These are phyloP conservation scores for Bimuria novae-zelandiae DNA, from an alignment of 2,329 filamentous ascomycete species.

Conservation along the genomic window DNA sequence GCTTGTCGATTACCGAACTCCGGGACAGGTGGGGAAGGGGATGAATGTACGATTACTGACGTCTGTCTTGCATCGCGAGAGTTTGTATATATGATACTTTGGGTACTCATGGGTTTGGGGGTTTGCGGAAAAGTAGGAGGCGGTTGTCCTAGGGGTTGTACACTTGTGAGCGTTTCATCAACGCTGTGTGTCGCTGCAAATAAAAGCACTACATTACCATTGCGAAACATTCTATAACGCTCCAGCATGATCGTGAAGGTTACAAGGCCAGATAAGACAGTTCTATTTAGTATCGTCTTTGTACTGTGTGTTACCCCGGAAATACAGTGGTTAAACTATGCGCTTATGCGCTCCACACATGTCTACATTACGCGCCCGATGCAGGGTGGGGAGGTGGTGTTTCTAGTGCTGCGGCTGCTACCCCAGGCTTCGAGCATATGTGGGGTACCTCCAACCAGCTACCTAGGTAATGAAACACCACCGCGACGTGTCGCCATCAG, in stretches of 20 bases:
- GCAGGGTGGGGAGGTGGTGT: too few relatives aligned
- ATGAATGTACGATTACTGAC: constrained; percentile 14
- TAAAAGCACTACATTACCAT: not conserved
- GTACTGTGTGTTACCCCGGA: too few relatives aligned
- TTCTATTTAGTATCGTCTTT: too few relatives aligned
- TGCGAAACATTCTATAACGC: too few relatives aligned
- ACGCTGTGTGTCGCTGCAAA: too few relatives aligned
- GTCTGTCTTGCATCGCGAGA: constrained; percentile 5
- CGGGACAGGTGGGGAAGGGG: constrained; percentile 33
- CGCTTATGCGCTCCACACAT: constrained; percentile 5
- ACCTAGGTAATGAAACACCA: too few relatives aligned
- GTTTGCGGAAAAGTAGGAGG: not conserved
- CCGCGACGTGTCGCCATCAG: too few relatives aligned
- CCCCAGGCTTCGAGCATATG: constrained; percentile 1
- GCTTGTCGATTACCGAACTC: constrained; percentile 29
- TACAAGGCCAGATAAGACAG: too few relatives aligned
- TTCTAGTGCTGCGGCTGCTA: not conserved
- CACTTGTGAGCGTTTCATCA: too few relatives aligned
- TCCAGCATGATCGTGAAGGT: not conserved
- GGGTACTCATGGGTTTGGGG: not conserved
- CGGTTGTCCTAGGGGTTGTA: too few relatives aligned
- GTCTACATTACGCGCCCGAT: not conserved
- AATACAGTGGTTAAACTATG: not conserved
- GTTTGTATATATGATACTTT: not conserved
- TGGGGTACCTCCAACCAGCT: too few relatives aligned